These are phyloP conservation scores for Schoenoplectus tabernaemontani DNA, from an alignment of 202 grass and related monocot species.

Conservation along the genomic window DNA sequence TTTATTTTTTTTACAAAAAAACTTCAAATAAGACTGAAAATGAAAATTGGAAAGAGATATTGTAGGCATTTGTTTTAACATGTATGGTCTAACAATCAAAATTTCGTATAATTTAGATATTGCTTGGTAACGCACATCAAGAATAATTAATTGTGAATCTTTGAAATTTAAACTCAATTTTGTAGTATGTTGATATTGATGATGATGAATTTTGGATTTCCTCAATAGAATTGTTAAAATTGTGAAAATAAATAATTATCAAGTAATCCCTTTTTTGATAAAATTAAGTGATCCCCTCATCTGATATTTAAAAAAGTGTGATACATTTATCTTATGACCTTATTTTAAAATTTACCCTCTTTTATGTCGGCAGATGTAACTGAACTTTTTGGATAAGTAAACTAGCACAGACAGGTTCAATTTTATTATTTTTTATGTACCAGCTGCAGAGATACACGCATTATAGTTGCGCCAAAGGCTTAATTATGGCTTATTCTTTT, in stretches of 20 bases:
- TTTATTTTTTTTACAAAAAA: no score
- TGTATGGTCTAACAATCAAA: background rate
- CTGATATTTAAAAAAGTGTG: background rate
- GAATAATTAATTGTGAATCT: background rate
- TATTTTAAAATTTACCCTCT: background rate
- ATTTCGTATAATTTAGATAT: background rate
- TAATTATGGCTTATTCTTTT: background rate
- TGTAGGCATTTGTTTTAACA: background rate
- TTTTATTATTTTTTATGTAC: background rate
- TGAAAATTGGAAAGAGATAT: background rate
- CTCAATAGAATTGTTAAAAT: background rate
- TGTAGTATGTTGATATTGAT: no score
- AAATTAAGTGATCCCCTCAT: no score
- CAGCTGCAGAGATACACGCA: background rate
- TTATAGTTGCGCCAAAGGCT: background rate
- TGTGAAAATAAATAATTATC: background rate
- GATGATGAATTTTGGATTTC: no score
- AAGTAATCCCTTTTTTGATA: no score
- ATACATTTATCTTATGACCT: background rate
- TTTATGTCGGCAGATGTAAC: no score
- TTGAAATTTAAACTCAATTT: background rate
- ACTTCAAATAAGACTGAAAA: no score
- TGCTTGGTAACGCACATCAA: background rate
- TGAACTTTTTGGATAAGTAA: no score
- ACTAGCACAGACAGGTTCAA: background rate